phyloP scores from a whole-genome alignment of 371 early-diverging fungal genomes.

The Apophysomyces sp. region DNA sequence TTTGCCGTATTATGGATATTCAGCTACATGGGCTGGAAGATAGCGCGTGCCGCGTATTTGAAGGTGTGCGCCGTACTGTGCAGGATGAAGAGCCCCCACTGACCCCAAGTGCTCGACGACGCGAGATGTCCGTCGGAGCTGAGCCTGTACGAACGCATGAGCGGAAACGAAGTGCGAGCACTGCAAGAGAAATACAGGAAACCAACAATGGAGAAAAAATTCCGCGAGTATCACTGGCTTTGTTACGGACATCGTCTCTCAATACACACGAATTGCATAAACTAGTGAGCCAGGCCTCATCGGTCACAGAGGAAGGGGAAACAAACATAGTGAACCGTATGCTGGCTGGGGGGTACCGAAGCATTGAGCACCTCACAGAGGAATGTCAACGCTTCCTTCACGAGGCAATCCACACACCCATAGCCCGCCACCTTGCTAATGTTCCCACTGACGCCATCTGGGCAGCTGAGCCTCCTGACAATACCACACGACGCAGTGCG shows the following conservation, averaged over 20 bases:
- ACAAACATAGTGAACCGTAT: constrained; percentile 3
- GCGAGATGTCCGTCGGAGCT: constrained; percentile 7
- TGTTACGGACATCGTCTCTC: constrained; percentile 54
- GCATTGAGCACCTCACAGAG: constrained; percentile 27
- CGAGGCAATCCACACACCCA: constrained; percentile 54
- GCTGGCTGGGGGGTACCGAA: constrained; percentile 9
- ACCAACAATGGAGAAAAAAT: constrained; percentile 6
- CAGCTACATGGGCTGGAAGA: constrained; percentile 43
- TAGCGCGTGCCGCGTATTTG: constrained; percentile 34
- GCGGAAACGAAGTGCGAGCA: constrained; percentile 16
- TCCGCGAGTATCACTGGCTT: constrained; percentile 45
- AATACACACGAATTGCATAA: constrained; percentile 40
- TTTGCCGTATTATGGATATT: constrained; percentile 44
- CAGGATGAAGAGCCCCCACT: constrained; percentile 24
- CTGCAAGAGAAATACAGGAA: background rate
- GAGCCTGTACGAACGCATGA: constrained; percentile 9
- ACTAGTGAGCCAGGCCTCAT: constrained; percentile 17
- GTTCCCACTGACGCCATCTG: constrained; percentile 38
- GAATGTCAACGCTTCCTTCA: constrained; percentile 61
- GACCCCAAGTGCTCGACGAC: constrained; percentile 16
- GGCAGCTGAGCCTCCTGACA: constrained; percentile 21
- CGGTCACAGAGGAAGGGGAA: constrained; percentile 13
- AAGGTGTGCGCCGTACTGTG: constrained; percentile 29
- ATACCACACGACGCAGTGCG: constrained; percentile 12
- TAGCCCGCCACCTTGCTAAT: constrained; percentile 44